These are phyloP conservation scores for Aspergillus cavernicola DNA, from an alignment of 495 filamentous ascomycete species.

Conservation along the genomic window DNA sequence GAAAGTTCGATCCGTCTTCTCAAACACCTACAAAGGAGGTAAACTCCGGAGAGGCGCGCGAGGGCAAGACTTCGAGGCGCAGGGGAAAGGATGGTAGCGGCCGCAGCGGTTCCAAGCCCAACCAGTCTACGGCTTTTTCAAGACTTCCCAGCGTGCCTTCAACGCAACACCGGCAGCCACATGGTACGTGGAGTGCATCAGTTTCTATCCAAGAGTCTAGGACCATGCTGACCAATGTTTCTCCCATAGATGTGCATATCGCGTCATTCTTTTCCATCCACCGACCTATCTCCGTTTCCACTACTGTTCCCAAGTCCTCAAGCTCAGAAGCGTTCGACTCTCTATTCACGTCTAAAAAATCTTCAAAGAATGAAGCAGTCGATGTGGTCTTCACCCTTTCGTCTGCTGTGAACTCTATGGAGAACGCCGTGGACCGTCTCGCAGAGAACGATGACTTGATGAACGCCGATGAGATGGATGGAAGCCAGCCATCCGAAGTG, in stretches of 20 bases:
- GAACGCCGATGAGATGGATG: slow-evolving; percentile 45
- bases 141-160: slow-evolving; percentile 79
- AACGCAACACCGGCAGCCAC: slow-evolving; percentile 71
- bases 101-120: slow-evolving; percentile 37
- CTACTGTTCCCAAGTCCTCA: slow-evolving; percentile 67
- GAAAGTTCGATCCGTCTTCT: slow-evolving; percentile 37
- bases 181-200: slow-evolving; percentile 49
- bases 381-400: slow-evolving; percentile 80
- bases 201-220: not conserved
- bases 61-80: slow-evolving; percentile 32
- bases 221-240: not conserved
- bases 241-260: slow-evolving; percentile 66
- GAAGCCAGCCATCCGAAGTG: slow-evolving; percentile 44
- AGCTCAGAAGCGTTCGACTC: slow-evolving; percentile 70
- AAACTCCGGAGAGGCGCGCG: slow-evolving; percentile 34
- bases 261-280: slow-evolving; percentile 96
- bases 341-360: slow-evolving; percentile 61
- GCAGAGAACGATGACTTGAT: slow-evolving; percentile 46
- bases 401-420: slow-evolving; percentile 66
- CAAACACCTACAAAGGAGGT: slow-evolving; percentile 41
- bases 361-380: slow-evolving; percentile 48
- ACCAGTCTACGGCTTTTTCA: slow-evolving; percentile 41
- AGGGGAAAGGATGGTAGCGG: slow-evolving; percentile 36
- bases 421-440: slow-evolving; percentile 51
- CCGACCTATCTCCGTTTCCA: slow-evolving; percentile 85